Evolutionary conservation across 192 early-diverging fungal genomes (phyloP).

Genomic region (Coemansia sp.): DNA sequence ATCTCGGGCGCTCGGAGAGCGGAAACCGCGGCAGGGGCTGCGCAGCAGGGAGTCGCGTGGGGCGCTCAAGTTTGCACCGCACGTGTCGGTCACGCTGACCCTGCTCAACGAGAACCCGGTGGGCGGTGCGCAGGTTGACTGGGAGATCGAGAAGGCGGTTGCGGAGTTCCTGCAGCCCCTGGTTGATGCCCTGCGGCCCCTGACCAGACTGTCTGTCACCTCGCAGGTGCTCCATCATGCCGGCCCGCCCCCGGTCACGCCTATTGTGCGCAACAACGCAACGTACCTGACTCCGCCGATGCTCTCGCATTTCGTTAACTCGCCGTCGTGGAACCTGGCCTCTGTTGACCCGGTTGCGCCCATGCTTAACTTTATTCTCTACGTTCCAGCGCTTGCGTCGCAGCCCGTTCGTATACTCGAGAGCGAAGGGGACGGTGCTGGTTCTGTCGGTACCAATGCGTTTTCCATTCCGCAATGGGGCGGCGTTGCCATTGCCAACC

Average conservation of each 20-base stretch:
- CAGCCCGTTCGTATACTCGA: conserved; percentile 72
- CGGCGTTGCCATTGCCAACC: conserved; percentile 73
- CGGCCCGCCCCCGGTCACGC: conserved; percentile 65
- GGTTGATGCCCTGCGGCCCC: conserved; percentile 61
- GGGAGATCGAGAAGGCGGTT: conserved; percentile 80
- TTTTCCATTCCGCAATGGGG: conserved; percentile 96
- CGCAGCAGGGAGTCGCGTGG: conserved; percentile 15
- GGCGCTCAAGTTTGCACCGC: conserved; percentile 80
- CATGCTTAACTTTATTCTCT: conserved; percentile 88
- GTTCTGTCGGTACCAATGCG: conserved; percentile 58
- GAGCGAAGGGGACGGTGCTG: background rate
- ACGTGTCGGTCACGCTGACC: conserved; percentile 84
- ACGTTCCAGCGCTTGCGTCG: conserved; percentile 68
- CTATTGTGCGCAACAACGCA: conserved; percentile 38
- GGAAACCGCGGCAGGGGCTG: conserved; percentile 23
- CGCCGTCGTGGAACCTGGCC: conserved; percentile 94
- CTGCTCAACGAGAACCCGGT: conserved; percentile 81
- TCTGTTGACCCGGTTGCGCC: conserved; percentile 80
- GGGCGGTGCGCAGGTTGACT: conserved; percentile 62
- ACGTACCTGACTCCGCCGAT: conserved; percentile 65
- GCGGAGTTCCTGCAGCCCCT: conserved; percentile 70
- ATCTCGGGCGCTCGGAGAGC: background rate
- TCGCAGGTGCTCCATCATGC: conserved; percentile 89
- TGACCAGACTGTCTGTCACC: conserved; percentile 76
- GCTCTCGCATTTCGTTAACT: conserved; percentile 90